Conservation (phyloP, 768 basidiomycete genomes). For the Chalciporus piperatus region DNA sequence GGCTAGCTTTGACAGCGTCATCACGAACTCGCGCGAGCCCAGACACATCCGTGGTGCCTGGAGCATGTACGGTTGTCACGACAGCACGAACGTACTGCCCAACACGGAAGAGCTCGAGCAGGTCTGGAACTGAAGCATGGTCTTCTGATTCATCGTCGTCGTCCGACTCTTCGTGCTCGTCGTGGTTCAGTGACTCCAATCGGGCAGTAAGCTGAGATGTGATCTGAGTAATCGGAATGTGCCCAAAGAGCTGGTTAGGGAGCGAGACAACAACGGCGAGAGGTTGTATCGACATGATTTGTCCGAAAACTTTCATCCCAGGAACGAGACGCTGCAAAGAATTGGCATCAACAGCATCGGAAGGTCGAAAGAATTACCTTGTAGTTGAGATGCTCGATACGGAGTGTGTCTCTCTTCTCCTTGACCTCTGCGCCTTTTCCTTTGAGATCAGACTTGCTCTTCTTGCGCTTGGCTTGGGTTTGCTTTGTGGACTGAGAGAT, state of each 20-base stretch:
- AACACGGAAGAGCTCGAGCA: slow-evolving; percentile 70
- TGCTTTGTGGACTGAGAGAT: slow-evolving; percentile 41
- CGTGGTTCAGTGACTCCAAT: slow-evolving; percentile 62
- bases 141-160: slow-evolving; percentile 43
- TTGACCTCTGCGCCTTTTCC: slow-evolving; percentile 27
- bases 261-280: slow-evolving; percentile 89
- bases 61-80: slow-evolving; percentile 65
- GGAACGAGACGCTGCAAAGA: slow-evolving; percentile 60
- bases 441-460: slow-evolving; percentile 45
- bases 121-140: slow-evolving; percentile 52
- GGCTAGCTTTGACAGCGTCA: slow-evolving; percentile 63
- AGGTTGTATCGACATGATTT: slow-evolving; percentile 82
- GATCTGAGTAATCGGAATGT: slow-evolving; percentile 92
- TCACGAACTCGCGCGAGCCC: slow-evolving; percentile 64
- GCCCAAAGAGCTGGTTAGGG: slow-evolving; percentile 92
- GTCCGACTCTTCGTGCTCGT: slow-evolving; percentile 40
- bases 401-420: slow-evolving; percentile 45
- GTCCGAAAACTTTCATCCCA: slow-evolving; percentile 88
- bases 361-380: slow-evolving; percentile 50
- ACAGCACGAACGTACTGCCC: slow-evolving; percentile 85
- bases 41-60: slow-evolving; percentile 59
- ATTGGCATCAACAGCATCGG: slow-evolving; percentile 7
- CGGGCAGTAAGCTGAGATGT: slow-evolving; percentile 72
- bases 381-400: slow-evolving; percentile 92
- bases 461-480: slow-evolving; percentile 40